These are phyloP conservation scores for Pseudoscleropodium purum DNA, from an alignment of 225 moss, liverwort and hornwort genomes.

Conservation along the genomic window DNA sequence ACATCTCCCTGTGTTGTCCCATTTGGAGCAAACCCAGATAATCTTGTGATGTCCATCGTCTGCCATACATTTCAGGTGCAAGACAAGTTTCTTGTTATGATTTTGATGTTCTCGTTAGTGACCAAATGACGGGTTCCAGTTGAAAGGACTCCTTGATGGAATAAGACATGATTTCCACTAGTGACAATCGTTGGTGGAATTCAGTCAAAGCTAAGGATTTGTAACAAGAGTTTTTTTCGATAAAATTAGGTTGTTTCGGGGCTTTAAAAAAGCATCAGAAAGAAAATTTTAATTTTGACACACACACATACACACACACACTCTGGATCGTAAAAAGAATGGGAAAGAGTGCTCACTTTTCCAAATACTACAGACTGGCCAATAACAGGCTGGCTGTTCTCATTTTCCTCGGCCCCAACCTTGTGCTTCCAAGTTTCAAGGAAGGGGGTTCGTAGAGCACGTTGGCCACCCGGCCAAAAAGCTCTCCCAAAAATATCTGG, in stretches of 20 bases:
- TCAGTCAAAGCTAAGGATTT: background rate
- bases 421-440: slow-evolving; percentile 60
- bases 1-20: slow-evolving; percentile 49
- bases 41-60: slow-evolving; percentile 38
- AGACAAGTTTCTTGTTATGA: background rate
- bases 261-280: background rate
- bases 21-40: slow-evolving; percentile 67
- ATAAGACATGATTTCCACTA: background rate
- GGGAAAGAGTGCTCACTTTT: background rate
- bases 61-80: slow-evolving; percentile 7
- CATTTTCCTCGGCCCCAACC: slow-evolving; percentile 37
- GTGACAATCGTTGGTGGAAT: background rate
- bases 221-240: too few relatives aligned
- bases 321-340: background rate
- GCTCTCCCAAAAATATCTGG: slow-evolving; percentile 64
- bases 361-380: slow-evolving; percentile 52
- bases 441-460: slow-evolving; percentile 56
- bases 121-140: background rate
- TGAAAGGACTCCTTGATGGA: background rate
- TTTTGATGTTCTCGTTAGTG: background rate
- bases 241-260: background rate
- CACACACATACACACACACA: too few relatives aligned
- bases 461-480: slow-evolving; percentile 51
- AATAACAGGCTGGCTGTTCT: slow-evolving; percentile 54
- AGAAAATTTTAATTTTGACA: background rate